These are phyloP conservation scores for Clausena lansium DNA, from an alignment of 345 rosid species.

Conservation along the genomic window DNA sequence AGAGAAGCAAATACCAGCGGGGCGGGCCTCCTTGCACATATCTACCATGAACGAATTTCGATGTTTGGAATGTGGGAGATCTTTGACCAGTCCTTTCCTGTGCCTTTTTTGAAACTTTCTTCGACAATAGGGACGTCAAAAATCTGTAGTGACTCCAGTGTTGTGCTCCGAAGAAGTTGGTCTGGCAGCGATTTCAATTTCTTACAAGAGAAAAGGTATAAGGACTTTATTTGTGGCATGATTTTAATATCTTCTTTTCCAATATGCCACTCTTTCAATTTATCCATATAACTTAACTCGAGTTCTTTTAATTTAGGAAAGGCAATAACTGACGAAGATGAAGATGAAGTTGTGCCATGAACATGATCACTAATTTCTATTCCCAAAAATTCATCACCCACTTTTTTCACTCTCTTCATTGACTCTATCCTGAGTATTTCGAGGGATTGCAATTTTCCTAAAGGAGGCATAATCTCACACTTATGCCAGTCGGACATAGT, in stretches of 20 bases:
- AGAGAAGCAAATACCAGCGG: too few relatives aligned
- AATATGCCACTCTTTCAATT: background rate
- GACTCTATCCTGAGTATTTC: fast-evolving
- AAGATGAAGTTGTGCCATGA: too few relatives aligned
- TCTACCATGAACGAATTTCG: background rate
- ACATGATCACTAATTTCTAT: background rate
- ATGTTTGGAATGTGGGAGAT: background rate
- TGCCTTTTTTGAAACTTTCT: background rate
- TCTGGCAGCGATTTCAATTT: background rate
- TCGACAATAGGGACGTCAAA: background rate
- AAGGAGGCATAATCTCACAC: background rate
- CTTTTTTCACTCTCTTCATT: background rate
- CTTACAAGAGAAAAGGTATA: too few relatives aligned
- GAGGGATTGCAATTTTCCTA: background rate
- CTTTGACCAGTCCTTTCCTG: background rate
- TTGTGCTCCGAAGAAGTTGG: background rate
- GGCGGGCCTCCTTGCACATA: too few relatives aligned
- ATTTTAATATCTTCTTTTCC: background rate
- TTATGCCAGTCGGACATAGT: fast-evolving
- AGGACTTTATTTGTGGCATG: background rate
- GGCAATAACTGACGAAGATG: background rate
- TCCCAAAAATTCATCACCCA: background rate
- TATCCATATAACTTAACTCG: fast-evolving
- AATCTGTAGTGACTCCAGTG: background rate
- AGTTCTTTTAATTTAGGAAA: background rate